phyloP scores from a whole-genome alignment of 2,329 filamentous ascomycete species.

The Pseudogymnoascus pannorum region DNA sequence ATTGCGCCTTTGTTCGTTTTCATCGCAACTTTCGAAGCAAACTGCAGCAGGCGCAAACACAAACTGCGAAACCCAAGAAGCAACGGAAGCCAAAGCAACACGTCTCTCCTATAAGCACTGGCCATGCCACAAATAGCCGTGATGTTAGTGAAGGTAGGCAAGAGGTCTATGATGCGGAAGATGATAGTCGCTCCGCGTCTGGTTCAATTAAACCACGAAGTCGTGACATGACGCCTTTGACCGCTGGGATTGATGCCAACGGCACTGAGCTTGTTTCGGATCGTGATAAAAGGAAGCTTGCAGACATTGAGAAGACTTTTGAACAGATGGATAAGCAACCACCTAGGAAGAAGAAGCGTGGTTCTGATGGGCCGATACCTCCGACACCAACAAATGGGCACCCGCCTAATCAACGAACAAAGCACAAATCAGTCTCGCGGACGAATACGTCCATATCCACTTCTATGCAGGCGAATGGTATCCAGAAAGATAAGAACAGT shows the following conservation, averaged over 20 bases:
- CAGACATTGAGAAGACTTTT: conserved; percentile 58
- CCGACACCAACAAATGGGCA: conserved; percentile 14
- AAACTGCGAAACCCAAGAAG: conserved; percentile 36
- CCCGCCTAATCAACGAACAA: conserved; percentile 25
- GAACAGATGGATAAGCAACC: conserved; percentile 55
- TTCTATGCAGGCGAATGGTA: conserved; percentile 14
- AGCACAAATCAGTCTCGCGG: conserved; percentile 25
- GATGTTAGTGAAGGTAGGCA: conserved; percentile 54
- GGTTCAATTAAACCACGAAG: conserved; percentile 55
- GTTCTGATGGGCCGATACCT: conserved; percentile 42
- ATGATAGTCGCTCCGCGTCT: conserved; percentile 43
- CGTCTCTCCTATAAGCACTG: conserved; percentile 55
- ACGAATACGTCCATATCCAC: conserved; percentile 4
- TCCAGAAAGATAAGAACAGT: conserved; percentile 26
- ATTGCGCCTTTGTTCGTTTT: conserved; percentile 58
- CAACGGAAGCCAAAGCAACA: conserved; percentile 44
- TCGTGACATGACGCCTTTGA: conserved; percentile 54
- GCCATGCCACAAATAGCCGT: conserved; percentile 54
- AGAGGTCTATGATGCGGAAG: conserved; percentile 45
- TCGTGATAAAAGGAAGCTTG: conserved; percentile 59
- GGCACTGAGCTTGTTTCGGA: conserved; percentile 55
- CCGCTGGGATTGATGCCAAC: conserved; percentile 45
- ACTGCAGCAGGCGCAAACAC: conserved; percentile 32
- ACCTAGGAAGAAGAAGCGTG: conserved; percentile 54
- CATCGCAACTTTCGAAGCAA: conserved; percentile 49